These are phyloP conservation scores for Ceratocystis harringtonii DNA, from an alignment of 2,329 filamentous ascomycete species.

Conservation along the genomic window DNA sequence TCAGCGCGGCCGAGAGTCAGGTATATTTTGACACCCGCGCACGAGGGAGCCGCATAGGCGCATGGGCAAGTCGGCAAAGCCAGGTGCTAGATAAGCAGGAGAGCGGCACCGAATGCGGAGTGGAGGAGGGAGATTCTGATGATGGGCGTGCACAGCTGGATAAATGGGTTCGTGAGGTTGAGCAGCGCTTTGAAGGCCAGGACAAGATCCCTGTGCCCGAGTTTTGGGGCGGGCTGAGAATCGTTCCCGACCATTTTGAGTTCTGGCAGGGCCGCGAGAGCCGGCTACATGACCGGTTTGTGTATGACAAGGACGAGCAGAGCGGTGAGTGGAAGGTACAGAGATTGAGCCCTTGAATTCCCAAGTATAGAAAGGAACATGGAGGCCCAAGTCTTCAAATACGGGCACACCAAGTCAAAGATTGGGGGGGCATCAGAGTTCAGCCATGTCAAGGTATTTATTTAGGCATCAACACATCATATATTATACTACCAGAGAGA, in stretches of 20 bases:
- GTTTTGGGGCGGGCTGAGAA: slow-evolving; percentile 85
- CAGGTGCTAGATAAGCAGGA: slow-evolving; percentile 44
- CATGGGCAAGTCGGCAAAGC: slow-evolving; percentile 88
- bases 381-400: too few relatives aligned
- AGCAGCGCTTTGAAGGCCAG: slow-evolving; percentile 56
- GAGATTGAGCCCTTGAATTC: slow-evolving; percentile 51
- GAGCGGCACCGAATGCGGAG: slow-evolving; percentile 17
- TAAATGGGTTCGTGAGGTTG: slow-evolving; percentile 58
- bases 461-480: neutral
- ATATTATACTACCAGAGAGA: neutral
- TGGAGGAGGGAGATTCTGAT: slow-evolving; percentile 29
- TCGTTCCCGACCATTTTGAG: slow-evolving; percentile 75
- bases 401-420: too few relatives aligned
- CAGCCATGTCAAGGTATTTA: too few relatives aligned
- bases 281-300: slow-evolving; percentile 84
- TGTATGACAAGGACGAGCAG: slow-evolving; percentile 41
- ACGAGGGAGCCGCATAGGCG: slow-evolving; percentile 69
- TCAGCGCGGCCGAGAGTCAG: slow-evolving; percentile 57
- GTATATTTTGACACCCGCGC: slow-evolving; percentile 53
- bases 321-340: slow-evolving; percentile 48
- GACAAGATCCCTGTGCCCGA: slow-evolving; percentile 79
- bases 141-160: slow-evolving; percentile 64
- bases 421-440: too few relatives aligned
- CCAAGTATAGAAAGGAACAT: neutral
- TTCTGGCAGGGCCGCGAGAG: slow-evolving; percentile 93